Conservation (phyloP, 1,284 basidiomycete species). For the Pseudozyma flocculosa region DNA sequence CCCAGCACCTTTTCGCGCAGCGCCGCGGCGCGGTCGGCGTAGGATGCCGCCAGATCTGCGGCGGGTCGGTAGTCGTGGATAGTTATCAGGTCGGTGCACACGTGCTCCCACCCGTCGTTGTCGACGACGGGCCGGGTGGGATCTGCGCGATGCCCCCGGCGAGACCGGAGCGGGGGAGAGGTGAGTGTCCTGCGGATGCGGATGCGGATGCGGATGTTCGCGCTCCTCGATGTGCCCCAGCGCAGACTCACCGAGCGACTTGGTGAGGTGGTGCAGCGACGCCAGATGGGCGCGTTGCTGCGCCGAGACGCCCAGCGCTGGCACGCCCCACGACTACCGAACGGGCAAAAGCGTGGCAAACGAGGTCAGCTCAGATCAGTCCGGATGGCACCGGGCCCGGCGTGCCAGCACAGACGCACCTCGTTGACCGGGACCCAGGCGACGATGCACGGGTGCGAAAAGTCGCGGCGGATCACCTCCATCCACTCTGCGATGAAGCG, state of each 20-base stretch:
- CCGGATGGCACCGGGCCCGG: too few relatives aligned
- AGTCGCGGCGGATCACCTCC: constrained; percentile 28
- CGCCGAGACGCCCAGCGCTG: constrained; percentile 14
- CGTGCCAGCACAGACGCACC: too few relatives aligned
- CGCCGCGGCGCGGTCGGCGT: constrained; percentile 3
- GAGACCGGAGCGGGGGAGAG: too few relatives aligned
- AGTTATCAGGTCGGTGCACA: constrained; percentile 22
- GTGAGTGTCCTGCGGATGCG: too few relatives aligned
- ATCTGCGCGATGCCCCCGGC: constrained; percentile 2
- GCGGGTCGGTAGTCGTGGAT: constrained; percentile 33
- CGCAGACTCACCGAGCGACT: constrained; percentile 11
- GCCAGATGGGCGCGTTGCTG: constrained; percentile 24
- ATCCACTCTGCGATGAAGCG: constrained; percentile 36
- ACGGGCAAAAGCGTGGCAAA: too few relatives aligned
- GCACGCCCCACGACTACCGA: constrained; percentile 19
- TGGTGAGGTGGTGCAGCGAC: constrained; percentile 32
- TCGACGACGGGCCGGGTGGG: constrained; percentile 23
- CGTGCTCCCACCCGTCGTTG: constrained; percentile 46
- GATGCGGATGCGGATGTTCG: too few relatives aligned
- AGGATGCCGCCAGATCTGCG: constrained; percentile 7
- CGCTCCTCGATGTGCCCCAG: too few relatives aligned
- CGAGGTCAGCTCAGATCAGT: too few relatives aligned
- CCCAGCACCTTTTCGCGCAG: constrained; percentile 10
- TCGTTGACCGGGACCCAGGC: constrained; percentile 43
- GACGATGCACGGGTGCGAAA: constrained; percentile 40